A percentile compares a stretch with the other conserved stretches of the same genome.
phyloP scores from a whole-genome alignment of 768 basidiomycete species.

The Mycena galopus region DNA sequence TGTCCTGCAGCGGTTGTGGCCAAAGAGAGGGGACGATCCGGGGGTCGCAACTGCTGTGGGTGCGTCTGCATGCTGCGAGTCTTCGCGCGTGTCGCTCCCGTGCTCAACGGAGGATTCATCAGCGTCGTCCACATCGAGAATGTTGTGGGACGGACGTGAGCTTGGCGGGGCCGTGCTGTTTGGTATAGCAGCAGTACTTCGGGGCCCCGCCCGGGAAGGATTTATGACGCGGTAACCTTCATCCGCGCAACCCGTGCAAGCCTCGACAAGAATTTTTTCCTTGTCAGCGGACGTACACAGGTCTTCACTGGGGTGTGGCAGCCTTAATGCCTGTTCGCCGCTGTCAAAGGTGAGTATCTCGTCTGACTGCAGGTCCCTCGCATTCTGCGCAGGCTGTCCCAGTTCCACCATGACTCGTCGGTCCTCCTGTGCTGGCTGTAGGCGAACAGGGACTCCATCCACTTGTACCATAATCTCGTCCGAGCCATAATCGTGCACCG shows the following conservation, averaged over 20 bases:
- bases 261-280: background rate
- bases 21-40: too few relatives aligned
- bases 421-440: too few relatives aligned
- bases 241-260: conserved; percentile 14
- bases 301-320: conserved; percentile 20
- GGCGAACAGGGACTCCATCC: background rate
- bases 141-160: background rate
- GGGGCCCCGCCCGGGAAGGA: conserved; percentile 20
- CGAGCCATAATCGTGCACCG: conserved; percentile 4
- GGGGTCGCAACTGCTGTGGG: background rate
- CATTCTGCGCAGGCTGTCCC: background rate
- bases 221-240: conserved; percentile 13
- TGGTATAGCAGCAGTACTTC: conserved; percentile 17
- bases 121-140: background rate
- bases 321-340: conserved; percentile 1
- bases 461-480: background rate
- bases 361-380: background rate
- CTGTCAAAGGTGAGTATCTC: background rate
- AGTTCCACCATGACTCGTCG: too few relatives aligned
- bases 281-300: conserved; percentile 19
- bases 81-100: background rate
- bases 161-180: conserved; percentile 15
- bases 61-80: conserved; percentile 3
- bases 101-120: background rate
- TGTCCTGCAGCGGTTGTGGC: too few relatives aligned